Base-by-base conservation (phyloP, 345 rosid genomes). In the Combretum micranthum region DNA sequence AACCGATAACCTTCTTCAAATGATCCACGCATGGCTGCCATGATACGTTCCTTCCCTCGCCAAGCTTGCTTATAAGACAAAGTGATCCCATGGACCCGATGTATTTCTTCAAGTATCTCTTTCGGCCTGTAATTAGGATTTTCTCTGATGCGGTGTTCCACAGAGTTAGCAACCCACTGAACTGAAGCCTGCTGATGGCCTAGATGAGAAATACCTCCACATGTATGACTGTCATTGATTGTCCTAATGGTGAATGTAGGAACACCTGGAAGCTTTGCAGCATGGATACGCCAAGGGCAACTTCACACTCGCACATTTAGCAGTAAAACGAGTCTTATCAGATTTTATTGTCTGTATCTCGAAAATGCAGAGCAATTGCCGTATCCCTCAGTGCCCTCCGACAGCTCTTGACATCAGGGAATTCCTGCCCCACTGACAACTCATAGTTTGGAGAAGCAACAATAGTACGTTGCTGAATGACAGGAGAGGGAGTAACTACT, bases 101-200 rank as follows among this genome's bases (percentile, higher is more conserved):
- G 99, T 56, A 94, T 94, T 84, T 94, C 97, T 76, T 94, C 99
- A 50, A 87, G 75, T 71, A 90, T 94, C 82, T 90, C 97, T 72
- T 94, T 94, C 7, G 99, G 99, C 78, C 83, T 90, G 76, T 70
- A 94, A 60, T 90, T 90, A 2, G 99, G 99, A 53, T 94, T 94
- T 75, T 90, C 99, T 47, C 63, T 85, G 55, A 94, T 87, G 50
- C 87, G 83, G 57, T 83, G 95, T 81, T 94, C 97, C 49, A 94
- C 97, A 1, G 99, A 85, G 72, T 63, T 80, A 6, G 99, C 97
- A 52, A 94, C 97, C 99, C 97, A 90, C 67, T 94, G 97, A 63
- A 94, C 99, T 0, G 99, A 94, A 57, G 99, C 97, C 66, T 94
- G 99, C 52, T 94, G 97, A 63, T 94, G 97, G 63, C 99, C 99